Evolutionary conservation across 208 protist genomes (phyloP), one percentile per base, ranked within the genome.

Genomic region (Leishmania lainsoni): DNA sequence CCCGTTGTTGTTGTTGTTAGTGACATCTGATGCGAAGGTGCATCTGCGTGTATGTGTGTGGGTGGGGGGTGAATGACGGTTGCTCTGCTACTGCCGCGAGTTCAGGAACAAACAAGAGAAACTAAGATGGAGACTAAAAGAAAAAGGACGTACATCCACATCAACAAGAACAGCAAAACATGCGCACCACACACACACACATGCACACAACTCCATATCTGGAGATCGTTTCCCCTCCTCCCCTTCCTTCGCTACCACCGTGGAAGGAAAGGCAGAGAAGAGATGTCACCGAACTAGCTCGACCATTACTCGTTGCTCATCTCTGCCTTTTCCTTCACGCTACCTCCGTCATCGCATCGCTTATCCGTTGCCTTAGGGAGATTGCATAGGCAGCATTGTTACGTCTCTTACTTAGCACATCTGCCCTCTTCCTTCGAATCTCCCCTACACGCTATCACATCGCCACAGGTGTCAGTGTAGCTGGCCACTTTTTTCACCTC

Each of bases 1-100:
- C 3, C 9, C 4, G 0, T 48, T 51, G 42, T 54, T 75, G 45
- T 75, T 49, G 8, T 49, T 75, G 42, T 52, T 45, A 29, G 70
- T 58, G 48, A 22, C 39, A 3, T 56, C 12, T 75, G 70, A n/a
- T 39, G 6, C 35, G 20, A 48, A 20, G 66, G 48, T 56, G 70
- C 39, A 48, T 48, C 14, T 71, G 39, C 12, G 16, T 26, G 48
- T 54, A 4, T 8, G 48, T 75, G 48, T 56, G 42, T 75, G 48
- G 32, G 42, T 49, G 17, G 66, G 3, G 5, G 69, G 48, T 17
- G 69, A 52, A 52, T 20, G 69, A 52, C 1, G 49, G 29, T 32
- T 76, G 72, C 29, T 76, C 72, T 73, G 45, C 69, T 73, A 45
- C 32, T 73, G n/a, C 69, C 5, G 14, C 3, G 69, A 20, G 22